Conservation (phyloP, 805 yeast genomes). For the Ascoidea rubescens region DNA sequence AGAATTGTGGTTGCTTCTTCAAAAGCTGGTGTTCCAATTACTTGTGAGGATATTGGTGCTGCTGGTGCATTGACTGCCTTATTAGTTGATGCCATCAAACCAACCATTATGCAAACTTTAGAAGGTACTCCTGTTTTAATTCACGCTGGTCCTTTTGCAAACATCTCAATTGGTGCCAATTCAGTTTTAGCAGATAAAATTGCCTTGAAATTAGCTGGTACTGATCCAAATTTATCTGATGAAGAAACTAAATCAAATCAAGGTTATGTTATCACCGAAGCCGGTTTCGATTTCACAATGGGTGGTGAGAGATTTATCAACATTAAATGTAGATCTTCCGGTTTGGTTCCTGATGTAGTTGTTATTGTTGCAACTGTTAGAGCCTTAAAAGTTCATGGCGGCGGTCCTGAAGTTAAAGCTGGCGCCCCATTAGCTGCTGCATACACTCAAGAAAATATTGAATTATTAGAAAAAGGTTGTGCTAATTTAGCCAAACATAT, state of each 20-base stretch:
- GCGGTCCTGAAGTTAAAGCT: conserved; percentile 80
- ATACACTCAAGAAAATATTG: conserved; percentile 59
- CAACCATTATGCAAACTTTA: conserved; percentile 76
- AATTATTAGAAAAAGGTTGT: conserved; percentile 54
- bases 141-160: conserved; percentile 85
- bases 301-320: conserved; percentile 82
- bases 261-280: conserved; percentile 78
- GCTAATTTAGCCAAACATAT: conserved; percentile 69
- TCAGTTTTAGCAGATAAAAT: conserved; percentile 71
- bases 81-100: conserved; percentile 71
- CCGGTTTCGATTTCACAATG: conserved; percentile 85
- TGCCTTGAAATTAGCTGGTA: conserved; percentile 71
- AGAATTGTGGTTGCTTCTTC: conserved; percentile 63
- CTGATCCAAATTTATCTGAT: conserved; percentile 22
- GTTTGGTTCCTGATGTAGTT: conserved; percentile 62
- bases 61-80: conserved; percentile 80
- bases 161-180: conserved; percentile 77
- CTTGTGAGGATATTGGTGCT: conserved; percentile 75
- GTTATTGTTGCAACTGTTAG: conserved; percentile 76
- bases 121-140: conserved; percentile 83
- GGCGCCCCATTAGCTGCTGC: conserved; percentile 68
- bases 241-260: conserved; percentile 19
- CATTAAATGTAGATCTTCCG: conserved; percentile 71
- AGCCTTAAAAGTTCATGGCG: conserved; percentile 79
- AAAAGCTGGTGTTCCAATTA: conserved; percentile 54